Percentiles rank a stretch among this genome's conserved stretches.
These are phyloP conservation scores for Thelephora ganbajun DNA, from an alignment of 768 basidiomycete genomes.

Conservation along the genomic window DNA sequence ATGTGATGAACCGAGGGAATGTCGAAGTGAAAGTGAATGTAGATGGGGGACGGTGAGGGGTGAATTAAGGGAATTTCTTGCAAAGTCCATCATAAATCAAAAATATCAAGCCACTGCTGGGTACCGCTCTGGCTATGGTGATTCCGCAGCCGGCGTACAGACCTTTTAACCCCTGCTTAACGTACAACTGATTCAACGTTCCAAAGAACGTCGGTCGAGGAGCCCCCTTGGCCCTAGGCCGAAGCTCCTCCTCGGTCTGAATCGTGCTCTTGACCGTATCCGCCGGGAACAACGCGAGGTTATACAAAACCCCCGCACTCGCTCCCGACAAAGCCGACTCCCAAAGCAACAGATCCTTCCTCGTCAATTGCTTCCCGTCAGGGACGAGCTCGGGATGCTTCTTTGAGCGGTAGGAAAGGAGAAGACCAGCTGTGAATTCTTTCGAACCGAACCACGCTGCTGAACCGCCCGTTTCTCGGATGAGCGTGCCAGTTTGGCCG, in stretches of 20 bases:
- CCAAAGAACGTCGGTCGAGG: slow-evolving; percentile 34
- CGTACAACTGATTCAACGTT: slow-evolving; percentile 60
- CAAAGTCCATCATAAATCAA: slow-evolving; percentile 77
- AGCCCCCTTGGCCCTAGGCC: slow-evolving; percentile 28
- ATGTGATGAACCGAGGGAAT: too few relatives aligned
- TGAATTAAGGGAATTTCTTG: slow-evolving; percentile 29
- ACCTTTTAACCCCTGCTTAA: slow-evolving; percentile 62
- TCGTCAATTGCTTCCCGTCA: slow-evolving; percentile 13
- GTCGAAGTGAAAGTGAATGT: too few relatives aligned
- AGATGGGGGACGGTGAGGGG: too few relatives aligned
- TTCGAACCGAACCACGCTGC: slow-evolving; percentile 88
- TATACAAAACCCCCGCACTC: slow-evolving; percentile 74
- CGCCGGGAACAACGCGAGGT: slow-evolving; percentile 85
- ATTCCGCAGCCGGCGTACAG: slow-evolving; percentile 90
- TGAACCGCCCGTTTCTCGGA: slow-evolving; percentile 86
- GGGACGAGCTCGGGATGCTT: slow-evolving; percentile 20
- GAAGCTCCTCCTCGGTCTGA: slow-evolving; percentile 85
- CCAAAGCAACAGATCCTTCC: slow-evolving; percentile 20
- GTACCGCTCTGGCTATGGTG: slow-evolving; percentile 73
- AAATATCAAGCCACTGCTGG: slow-evolving; percentile 88
- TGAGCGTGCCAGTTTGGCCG: slow-evolving; percentile 85
- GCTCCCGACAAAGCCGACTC: slow-evolving; percentile 84
- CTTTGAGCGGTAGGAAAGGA: slow-evolving; percentile 36
- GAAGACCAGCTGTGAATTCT: slow-evolving; percentile 52
- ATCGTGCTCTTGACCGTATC: slow-evolving; percentile 91